Base-by-base conservation (phyloP, 164 flowering plant species). In the Brasenia schreberi region DNA sequence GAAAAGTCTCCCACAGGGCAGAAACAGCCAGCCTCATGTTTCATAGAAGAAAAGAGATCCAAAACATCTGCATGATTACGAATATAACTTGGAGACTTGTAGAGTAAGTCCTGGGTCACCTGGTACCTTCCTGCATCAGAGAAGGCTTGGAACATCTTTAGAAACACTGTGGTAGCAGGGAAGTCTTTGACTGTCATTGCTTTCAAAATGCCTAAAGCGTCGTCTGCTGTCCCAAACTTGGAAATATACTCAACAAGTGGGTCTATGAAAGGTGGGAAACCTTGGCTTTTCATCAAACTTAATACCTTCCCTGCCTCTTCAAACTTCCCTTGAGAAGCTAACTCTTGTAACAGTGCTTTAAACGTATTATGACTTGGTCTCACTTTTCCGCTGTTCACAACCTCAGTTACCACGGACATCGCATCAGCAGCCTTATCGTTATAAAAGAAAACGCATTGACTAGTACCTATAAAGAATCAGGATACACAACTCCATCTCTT, bases 51-150 rank as follows among this genome's bases (percentile, higher is more conserved):
- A n/a, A n/a, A n/a, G n/a, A n/a, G n/a, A n/a, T n/a, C n/a, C n/a
- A n/a, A n/a, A 65, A 88, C 85, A 81, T 91, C 96, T 59, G 88
- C 87, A 78, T 87, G 78, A 72, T 79, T 76, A 3, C 84, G 82
- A 7, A 91, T 79, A 73, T 75, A 73, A 23, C 76, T 43, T 56
- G 97, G 97, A 68, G 86, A 85, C 64, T 73, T 78, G 0, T 84
- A 77, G 67, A 91, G 85, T 45, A 84, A 74, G 75, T 82, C 77
- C n/a, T n/a, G n/a, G n/a, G n/a, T n/a, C n/a, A n/a, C n/a, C n/a
- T n/a, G n/a, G n/a, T n/a, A n/a, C n/a, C 87, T 84, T 62, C 82
- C 80, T 19, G 84, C 81, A 69, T 80, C 72, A 67, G 84, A 81
- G 72, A 82, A 82, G 19, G 90, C 83, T 72, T 84, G 81, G 72